Base-by-base conservation (phyloP, 1,139 yeast species). In the Suhomyces wounanorum region DNA sequence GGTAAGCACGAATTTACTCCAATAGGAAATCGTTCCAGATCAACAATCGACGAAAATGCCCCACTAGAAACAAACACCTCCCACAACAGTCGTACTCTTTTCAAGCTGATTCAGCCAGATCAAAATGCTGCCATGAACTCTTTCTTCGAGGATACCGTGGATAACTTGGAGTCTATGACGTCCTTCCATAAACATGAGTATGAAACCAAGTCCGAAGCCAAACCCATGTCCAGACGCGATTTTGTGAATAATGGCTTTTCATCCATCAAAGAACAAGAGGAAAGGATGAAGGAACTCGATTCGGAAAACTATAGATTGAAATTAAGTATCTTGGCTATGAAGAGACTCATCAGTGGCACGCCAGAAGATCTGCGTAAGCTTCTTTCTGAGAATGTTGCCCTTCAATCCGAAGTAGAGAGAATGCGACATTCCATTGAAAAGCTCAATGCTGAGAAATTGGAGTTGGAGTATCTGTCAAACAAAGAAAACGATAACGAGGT, bases 271-370 rank as follows among this genome's bases (percentile, higher is more conserved):
- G 83, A 77, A 54, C 88, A 84, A 58, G 83, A 81, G 56, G 75
- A 77, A 44, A 72, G 76, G 43, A 69, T 81, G 38, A 73, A 80
- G 43, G 70, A 71, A 46, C 68, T 85, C 44, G 77, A 81, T 54
- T 75, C 79, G 26, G 91, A 87, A 50, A 87, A 85, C 57, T 80
- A 84, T 60, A 80, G 83, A 56, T 71, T 87, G 57, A 81, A 82
- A 60, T 75, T 86, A 40, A 83, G 84, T 57, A 70, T 84, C 44
- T 77, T 81, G 18, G 78, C 86, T 4, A 67, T 84, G 53, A 75
- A 79, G 37, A 72, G 80, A 56, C 73, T 78, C 47, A 66, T 84
- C 44, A 71, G 71, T 44, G 75, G 71, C 17, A 69, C 79, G 10
- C 83, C 83, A 0, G 69, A 66, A 37, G 81, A 77, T 48, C 74